phyloP scores from a whole-genome alignment of 768 basidiomycete genomes.

The Leccinum subgranulosum region DNA sequence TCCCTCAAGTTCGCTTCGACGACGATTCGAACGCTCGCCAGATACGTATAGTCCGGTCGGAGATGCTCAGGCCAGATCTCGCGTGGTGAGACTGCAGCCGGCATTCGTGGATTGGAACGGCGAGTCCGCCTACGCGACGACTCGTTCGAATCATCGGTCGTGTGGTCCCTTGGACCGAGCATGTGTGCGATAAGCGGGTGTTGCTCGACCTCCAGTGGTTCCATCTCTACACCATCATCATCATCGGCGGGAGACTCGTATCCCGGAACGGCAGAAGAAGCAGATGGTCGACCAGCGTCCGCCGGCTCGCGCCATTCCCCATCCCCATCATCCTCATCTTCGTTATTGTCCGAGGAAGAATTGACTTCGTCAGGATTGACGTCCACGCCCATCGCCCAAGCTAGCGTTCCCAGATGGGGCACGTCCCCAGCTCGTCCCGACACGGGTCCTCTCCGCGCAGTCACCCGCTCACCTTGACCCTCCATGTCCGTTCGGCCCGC shows the following conservation, averaged over 20 bases:
- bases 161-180: slow-evolving; percentile 1
- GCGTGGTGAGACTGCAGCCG: slow-evolving; percentile 12
- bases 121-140: slow-evolving; percentile 17
- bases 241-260: background rate
- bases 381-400: slow-evolving; percentile 17
- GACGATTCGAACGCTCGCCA: slow-evolving; percentile 47
- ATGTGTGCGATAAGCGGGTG: slow-evolving; percentile 12
- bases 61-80: slow-evolving; percentile 28
- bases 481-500: background rate
- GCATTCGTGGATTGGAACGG: slow-evolving; percentile 16
- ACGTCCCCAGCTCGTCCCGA: background rate
- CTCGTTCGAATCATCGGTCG: background rate
- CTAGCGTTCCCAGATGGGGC: slow-evolving; percentile 10
- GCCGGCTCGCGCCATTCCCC: slow-evolving; percentile 21
- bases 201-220: background rate
- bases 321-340: slow-evolving; percentile 9
- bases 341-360: slow-evolving; percentile 11
- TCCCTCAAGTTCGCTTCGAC: slow-evolving; percentile 52
- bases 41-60: slow-evolving; percentile 50
- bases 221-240: slow-evolving; percentile 4
- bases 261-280: background rate
- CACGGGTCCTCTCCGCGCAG: background rate
- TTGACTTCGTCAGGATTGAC: slow-evolving; percentile 8
- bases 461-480: background rate
- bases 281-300: background rate